phyloP scores from a whole-genome alignment of 805 yeast species.

The Debaryomyces tyrocola region DNA sequence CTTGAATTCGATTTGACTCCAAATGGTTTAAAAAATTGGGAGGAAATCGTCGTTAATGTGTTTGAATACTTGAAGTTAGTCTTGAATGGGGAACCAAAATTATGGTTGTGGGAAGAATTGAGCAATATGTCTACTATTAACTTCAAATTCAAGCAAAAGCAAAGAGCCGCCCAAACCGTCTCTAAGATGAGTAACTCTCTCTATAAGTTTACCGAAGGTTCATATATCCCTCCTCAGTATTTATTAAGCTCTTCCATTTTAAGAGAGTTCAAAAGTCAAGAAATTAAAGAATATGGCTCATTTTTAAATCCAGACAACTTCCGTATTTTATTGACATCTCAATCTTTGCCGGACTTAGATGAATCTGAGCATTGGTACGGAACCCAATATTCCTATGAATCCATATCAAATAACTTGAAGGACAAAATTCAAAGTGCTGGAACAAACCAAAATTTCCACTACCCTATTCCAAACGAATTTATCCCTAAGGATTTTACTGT shows the following conservation, averaged over 20 bases:
- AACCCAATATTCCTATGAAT: conserved; percentile 63
- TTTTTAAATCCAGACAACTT: conserved; percentile 60
- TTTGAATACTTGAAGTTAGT: conserved; percentile 78
- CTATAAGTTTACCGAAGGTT: conserved; percentile 43
- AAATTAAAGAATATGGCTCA: conserved; percentile 49
- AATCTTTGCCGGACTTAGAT: conserved; percentile 46
- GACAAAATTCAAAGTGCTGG: conserved; percentile 26
- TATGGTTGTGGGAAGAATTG: conserved; percentile 81
- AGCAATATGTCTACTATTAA: conserved; percentile 63
- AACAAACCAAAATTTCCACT: conserved; percentile 39
- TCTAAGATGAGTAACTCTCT: conserved; percentile 62
- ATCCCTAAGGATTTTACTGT: conserved; percentile 79
- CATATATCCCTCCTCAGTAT: conserved; percentile 59
- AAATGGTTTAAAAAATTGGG: conserved; percentile 64
- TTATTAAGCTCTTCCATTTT: conserved; percentile 58
- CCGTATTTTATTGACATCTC: conserved; percentile 55
- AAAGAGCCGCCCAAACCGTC: conserved; percentile 69
- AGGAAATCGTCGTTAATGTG: conserved; percentile 53
- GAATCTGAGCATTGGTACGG: conserved; percentile 85
- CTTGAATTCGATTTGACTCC: conserved; percentile 76
- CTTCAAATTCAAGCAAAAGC: conserved; percentile 81
- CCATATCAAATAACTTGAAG: conserved; percentile 42
- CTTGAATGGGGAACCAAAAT: conserved; percentile 55
- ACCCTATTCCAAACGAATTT: conserved; percentile 77
- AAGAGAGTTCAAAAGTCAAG: conserved; percentile 56